Base-by-base conservation (phyloP, 768 basidiomycete species). In the Boletellus ananiceps region DNA sequence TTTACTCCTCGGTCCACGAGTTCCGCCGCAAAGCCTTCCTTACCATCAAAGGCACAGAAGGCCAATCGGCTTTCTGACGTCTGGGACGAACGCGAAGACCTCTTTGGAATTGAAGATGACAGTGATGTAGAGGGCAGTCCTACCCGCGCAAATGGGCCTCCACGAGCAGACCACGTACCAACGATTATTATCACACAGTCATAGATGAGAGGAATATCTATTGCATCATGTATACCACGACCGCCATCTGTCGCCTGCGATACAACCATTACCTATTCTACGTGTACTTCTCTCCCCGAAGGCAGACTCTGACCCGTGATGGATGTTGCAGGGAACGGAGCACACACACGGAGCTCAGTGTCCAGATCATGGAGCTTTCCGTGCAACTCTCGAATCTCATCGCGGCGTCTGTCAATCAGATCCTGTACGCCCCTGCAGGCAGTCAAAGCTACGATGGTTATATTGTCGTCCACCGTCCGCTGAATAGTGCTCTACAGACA, bases 51-150 rank as follows among this genome's bases (percentile, higher is more conserved):
- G 70, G 53, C 62, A 39, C 12, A 51, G 46, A 55, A 71, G 62
- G 53, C 56, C 54, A 29, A 61, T 44, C 76, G 75, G 16, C 69
- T 86, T 38, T 73, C 74, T 14, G 75, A 86, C 62, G 81, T 84
- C 38, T 90, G 87, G 87, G 84, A 89, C 53, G 85, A 86, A 56
- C 77, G 81, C 23, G 88, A 91, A 66, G 86, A 88, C 47, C 53
- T 86, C 31, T 88, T 90, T 63, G 81, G 74, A 37, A 72, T 87
- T 44, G 86, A 82, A 4, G 79, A 75, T 9, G 80, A 81, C 51
- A 81, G 80, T 57, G 82, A 83, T 42, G 72, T 77, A 16, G 83
- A 86, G 49, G 70, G 71, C 40, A 52, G 39, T 8, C 38, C 52
- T 21, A 48, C 55, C 9, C 51, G 13, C 19, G 3, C 46, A 27